Conservation (phyloP, 352 stramenopile genomes). For the Nothophytophthora sp. region DNA sequence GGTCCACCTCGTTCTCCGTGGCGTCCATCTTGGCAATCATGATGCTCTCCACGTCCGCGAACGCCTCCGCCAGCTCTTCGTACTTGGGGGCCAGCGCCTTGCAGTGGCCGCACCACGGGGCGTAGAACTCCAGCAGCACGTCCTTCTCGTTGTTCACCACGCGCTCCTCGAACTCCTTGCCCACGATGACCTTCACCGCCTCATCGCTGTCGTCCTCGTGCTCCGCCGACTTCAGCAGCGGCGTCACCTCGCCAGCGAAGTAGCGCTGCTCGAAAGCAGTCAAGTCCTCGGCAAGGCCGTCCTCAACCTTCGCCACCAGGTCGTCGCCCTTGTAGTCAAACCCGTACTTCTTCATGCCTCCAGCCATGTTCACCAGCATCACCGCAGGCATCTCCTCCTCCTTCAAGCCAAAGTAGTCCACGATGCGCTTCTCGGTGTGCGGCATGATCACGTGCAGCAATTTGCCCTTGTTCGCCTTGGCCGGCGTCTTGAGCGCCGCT, state of each 20-base stretch:
- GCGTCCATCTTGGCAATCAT: constrained; percentile 96
- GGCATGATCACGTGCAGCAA: constrained; percentile 90
- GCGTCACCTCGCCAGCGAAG: constrained; percentile 84
- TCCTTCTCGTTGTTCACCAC: constrained; percentile 90
- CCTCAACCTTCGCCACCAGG: constrained; percentile 69
- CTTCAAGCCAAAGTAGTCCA: constrained; percentile 94
- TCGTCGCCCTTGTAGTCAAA: constrained; percentile 78
- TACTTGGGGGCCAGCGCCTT: constrained; percentile 91
- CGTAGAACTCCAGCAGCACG: constrained; percentile 91
- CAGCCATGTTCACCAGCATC: constrained; percentile 91
- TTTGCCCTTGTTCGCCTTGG: constrained; percentile 86
- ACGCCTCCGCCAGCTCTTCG: constrained; percentile 89
- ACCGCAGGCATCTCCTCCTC: constrained; percentile 84
- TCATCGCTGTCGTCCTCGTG: constrained; percentile 85
- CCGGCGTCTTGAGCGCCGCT: constrained; percentile 57
- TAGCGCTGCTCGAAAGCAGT: constrained; percentile 80
- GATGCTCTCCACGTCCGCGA: constrained; percentile 89
- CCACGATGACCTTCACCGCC: constrained; percentile 92
- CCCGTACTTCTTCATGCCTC: constrained; percentile 93
- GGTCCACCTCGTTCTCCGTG: constrained; percentile 95
- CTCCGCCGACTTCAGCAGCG: constrained; percentile 94
- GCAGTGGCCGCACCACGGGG: constrained; percentile 88
- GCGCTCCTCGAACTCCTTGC: constrained; percentile 91
- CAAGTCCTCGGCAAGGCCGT: constrained; percentile 51
- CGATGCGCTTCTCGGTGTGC: constrained; percentile 86